These are phyloP conservation scores for Vigna angularis DNA, from an alignment of 306 rosid species.

Conservation along the genomic window DNA sequence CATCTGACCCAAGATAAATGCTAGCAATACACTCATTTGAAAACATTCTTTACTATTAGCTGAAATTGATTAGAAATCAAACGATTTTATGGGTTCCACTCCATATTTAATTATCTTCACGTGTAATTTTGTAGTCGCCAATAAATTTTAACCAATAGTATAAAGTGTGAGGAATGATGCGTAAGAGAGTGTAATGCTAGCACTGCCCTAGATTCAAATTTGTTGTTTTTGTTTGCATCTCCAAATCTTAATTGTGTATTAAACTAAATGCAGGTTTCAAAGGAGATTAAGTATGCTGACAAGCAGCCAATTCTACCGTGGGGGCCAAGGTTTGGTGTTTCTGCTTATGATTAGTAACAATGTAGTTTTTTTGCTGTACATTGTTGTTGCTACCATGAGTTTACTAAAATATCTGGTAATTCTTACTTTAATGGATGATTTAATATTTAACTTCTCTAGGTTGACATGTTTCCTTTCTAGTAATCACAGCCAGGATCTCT, in stretches of 20 bases:
- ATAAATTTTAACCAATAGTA: neutral
- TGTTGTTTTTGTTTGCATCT: conserved; percentile 8
- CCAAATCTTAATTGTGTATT: conserved; percentile 29
- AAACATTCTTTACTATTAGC: too few relatives aligned
- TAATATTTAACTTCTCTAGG: conserved; percentile 30
- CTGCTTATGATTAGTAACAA: conserved; percentile 36
- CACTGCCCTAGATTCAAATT: conserved; percentile 1
- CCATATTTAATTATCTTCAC: neutral
- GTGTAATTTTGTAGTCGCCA: neutral
- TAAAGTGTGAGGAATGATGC: neutral
- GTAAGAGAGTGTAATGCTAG: neutral
- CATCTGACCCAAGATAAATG: neutral
- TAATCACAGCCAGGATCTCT: neutral
- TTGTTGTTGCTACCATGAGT: conserved; percentile 32
- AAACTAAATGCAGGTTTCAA: conserved; percentile 75
- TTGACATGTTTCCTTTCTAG: conserved; percentile 11
- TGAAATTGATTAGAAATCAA: too few relatives aligned
- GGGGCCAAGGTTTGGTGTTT: conserved; percentile 90
- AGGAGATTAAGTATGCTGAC: conserved; percentile 96
- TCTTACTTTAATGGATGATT: conserved; percentile 4
- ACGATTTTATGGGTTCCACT: too few relatives aligned
- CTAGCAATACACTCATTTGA: neutral
- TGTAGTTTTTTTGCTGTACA: conserved; percentile 24
- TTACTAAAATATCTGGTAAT: neutral
- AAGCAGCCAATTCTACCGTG: conserved; percentile 95